Base-by-base conservation (phyloP, 1,284 basidiomycete species). In the Malassezia japonica region DNA sequence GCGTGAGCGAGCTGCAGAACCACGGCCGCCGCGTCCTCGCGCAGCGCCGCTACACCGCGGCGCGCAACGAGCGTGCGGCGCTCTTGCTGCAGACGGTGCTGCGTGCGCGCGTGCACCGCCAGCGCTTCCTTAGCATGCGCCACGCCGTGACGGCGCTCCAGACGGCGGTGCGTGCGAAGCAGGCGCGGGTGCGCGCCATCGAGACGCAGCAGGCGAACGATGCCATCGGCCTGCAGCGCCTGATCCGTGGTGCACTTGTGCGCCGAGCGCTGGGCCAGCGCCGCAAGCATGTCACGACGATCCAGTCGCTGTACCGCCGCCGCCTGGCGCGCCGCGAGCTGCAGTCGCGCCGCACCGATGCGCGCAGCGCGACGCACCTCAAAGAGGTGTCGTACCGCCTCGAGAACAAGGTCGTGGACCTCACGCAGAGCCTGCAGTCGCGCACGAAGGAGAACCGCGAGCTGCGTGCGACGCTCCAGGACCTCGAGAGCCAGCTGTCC, bases 331-430 rank as follows among this genome's bases (percentile, higher is more conserved):
- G 84, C 57, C 85, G 83, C 61, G 83, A 95, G 72, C 81, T 98
- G 50, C 84, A 84, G 61, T 78, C 77, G 6, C 81, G 96, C 56
- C 84, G 82, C 67, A 81, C 83, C 23, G 94, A 98, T 74, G 94
- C 94, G 21, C 87, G 90, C 48, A 96, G 92, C 0, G 92, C 92
- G 27, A 86, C 86, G 61, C 95, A 94, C 74, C 94, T 94, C 81
- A 95, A 98, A 76, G 94, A 98, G 76, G 95, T 95, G 60, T 96
- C 94, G 0, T 98, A 96, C 74, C 83, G 83, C 64, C 80, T 99
- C 55, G 94, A 99, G 78, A 98, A 98, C 80, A 99, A 98, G 77
- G 94, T 98, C 41, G 88, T 99, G 54, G 92, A 98, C 74, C 84
- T 99, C 62, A 98, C 94, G 0, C 94, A 98, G 74, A 83, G 78